Conservation (phyloP, 345 rosid species). For the Euphorbia lathyris region DNA sequence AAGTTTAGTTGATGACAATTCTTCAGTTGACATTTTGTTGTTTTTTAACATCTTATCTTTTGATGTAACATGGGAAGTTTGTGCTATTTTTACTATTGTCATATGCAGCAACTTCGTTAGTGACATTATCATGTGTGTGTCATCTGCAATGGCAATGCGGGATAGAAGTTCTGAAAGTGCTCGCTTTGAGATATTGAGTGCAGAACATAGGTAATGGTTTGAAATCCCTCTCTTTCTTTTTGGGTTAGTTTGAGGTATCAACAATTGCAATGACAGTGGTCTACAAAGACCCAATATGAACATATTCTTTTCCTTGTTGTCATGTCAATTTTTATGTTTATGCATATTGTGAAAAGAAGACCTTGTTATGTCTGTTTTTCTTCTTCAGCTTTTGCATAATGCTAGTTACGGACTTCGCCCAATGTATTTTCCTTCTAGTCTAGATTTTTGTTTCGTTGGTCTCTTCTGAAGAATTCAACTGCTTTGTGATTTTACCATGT, state of each 20-base stretch:
- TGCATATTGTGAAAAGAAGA: neutral
- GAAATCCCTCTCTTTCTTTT: neutral
- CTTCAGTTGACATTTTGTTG: neutral
- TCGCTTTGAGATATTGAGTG: slow-evolving; percentile 79
- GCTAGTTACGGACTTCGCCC: neutral
- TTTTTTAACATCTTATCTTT: neutral
- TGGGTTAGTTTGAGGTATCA: neutral
- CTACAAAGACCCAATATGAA: neutral
- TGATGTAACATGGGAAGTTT: slow-evolving; percentile 3
- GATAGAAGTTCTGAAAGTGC: slow-evolving; percentile 96
- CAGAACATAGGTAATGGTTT: slow-evolving; percentile 62
- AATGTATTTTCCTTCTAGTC: neutral
- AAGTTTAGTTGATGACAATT: neutral
- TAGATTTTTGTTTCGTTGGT: neutral
- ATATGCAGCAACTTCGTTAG: slow-evolving; percentile 85
- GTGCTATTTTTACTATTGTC: slow-evolving; percentile 18
- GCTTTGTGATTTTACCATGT: neutral
- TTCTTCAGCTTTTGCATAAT: neutral
- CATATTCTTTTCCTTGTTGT: neutral
- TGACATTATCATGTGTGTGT: slow-evolving; percentile 72
- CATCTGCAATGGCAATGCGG: slow-evolving; percentile 89
- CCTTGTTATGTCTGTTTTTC: neutral
- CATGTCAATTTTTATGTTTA: neutral
- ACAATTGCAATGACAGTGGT: neutral
- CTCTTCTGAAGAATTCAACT: neutral